phyloP scores from a whole-genome alignment of 345 rosid genomes.

The Salix koriyanagi region DNA sequence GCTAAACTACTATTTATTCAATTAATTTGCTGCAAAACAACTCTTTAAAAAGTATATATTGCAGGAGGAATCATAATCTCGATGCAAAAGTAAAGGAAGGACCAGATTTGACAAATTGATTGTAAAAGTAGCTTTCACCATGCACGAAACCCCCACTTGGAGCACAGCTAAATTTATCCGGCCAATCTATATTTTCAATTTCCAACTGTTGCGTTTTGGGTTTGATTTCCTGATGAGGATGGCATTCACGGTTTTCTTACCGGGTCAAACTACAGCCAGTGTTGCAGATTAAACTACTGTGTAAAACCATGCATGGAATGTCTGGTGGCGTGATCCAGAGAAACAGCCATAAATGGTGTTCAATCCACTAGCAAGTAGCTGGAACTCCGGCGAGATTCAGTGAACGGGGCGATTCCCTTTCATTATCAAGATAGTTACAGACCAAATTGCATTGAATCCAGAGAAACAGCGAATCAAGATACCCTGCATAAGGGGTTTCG shows the following conservation, averaged over 20 bases:
- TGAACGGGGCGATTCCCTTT: constrained; percentile 16
- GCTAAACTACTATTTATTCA: too few relatives aligned
- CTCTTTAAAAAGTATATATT: too few relatives aligned
- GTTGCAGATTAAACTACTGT: too few relatives aligned
- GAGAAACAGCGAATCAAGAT: constrained; percentile 12
- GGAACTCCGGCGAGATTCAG: constrained; percentile 13
- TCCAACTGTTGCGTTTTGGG: too few relatives aligned
- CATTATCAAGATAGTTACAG: constrained; percentile 27
- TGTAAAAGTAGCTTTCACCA: not conserved
- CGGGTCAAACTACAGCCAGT: too few relatives aligned
- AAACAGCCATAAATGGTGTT: not conserved
- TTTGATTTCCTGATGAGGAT: too few relatives aligned
- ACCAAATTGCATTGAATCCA: constrained; percentile 30
- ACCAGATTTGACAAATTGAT: not conserved
- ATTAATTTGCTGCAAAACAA: too few relatives aligned
- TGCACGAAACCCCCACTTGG: not conserved
- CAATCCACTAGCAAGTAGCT: not conserved
- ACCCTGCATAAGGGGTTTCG: not conserved
- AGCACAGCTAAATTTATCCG: not conserved
- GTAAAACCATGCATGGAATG: too few relatives aligned
- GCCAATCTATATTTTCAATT: too few relatives aligned
- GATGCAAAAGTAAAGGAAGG: not conserved
- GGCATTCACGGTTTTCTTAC: too few relatives aligned
- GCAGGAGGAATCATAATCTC: too few relatives aligned
- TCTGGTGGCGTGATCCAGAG: not conserved